Percentiles rank a stretch among this genome's conserved stretches.
These are phyloP conservation scores for Penicillium sp. DNA, from an alignment of 2,329 filamentous ascomycete genomes.

Conservation along the genomic window DNA sequence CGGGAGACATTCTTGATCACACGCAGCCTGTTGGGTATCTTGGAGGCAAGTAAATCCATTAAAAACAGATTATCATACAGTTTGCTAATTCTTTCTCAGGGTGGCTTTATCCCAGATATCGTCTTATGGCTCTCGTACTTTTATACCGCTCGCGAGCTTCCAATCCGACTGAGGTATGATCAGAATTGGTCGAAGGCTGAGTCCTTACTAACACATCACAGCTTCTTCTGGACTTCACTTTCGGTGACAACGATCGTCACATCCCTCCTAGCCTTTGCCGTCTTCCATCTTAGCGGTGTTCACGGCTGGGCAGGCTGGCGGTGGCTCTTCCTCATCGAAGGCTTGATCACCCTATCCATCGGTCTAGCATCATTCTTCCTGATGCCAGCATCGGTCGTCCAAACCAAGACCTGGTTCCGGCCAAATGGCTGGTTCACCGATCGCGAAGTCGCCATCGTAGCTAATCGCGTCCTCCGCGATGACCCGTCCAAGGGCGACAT, in stretches of 20 bases:
- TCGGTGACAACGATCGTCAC: conserved; percentile 48
- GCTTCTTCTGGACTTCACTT: conserved; percentile 28
- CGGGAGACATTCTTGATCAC: conserved; percentile 40
- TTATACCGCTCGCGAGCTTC: conserved; percentile 68
- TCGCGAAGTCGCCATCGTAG: conserved; percentile 67
- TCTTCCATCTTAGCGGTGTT: conserved; percentile 40
- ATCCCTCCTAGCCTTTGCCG: conserved; percentile 45
- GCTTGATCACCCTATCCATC: conserved; percentile 25
- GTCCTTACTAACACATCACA: conserved; percentile 2
- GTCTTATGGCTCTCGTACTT: conserved; percentile 67
- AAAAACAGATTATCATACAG: too few species aligned
- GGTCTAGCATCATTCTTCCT: conserved; percentile 47
- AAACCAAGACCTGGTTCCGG: conserved; percentile 48
- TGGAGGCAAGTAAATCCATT: conserved; percentile 51
- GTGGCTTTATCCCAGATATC: not conserved
- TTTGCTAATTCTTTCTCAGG: conserved; percentile 49
- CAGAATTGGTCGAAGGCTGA: not conserved
- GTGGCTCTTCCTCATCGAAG: conserved; percentile 26
- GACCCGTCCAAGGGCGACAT: conserved; percentile 58
- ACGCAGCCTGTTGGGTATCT: conserved; percentile 45
- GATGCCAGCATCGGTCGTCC: conserved; percentile 60
- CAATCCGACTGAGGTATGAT: conserved; percentile 39
- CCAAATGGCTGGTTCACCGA: conserved; percentile 65
- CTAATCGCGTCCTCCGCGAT: conserved; percentile 59
- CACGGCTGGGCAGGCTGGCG: conserved; percentile 33